Evolutionary conservation across 169 alveolate genomes (phyloP), one percentile per base, ranked within the genome.

Genomic region (Cystoisospora suis): DNA sequence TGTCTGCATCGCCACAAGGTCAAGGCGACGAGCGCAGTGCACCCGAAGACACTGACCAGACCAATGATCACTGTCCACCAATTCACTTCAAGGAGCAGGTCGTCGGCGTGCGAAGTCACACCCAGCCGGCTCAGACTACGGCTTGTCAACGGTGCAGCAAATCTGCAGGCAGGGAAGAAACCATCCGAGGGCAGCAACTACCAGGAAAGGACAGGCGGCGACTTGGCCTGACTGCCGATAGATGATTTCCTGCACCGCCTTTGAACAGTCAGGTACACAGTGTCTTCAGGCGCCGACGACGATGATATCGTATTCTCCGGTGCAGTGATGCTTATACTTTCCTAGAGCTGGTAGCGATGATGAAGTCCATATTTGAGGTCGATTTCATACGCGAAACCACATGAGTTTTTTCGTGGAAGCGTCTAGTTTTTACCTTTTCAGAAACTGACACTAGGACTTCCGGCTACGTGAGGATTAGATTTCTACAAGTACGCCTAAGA

Each of bases 1-100:
- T 40, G 83, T 6, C 53, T 23, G 53, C 83, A 72, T 17, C 83
- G 36, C 83, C 83, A 72, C n/a, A 72, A 34, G 9, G 58, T 56
- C 58, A 23, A 72, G 56, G 42, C 2, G 56, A 36, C 56, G 34
- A 72, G 32, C 42, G 32, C 42, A 34, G 58, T 40, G 56, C 83
- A 34, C 3, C 27, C 23, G 7, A 38, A 29, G 23, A 72, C 56
- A 0, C 58, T 56, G 36, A 72, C 23, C 15, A 72, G 27, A 5
- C 83, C 83, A 29, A 72, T 46, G 45, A 72, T 27, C 38, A 72
- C 53, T 6, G 27, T 9, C 1, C 46, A 29, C 83, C 83, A 72
- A 38, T 72, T 72, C 32, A 53, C 58, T 56, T 72, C 53, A 15
- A 38, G 1, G 58, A 72, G 23, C 27, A 72, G 83, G 4, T 38